These are phyloP conservation scores for Coccomyxa sp. DNA, from an alignment of 139 green algal species.

Conservation along the genomic window DNA sequence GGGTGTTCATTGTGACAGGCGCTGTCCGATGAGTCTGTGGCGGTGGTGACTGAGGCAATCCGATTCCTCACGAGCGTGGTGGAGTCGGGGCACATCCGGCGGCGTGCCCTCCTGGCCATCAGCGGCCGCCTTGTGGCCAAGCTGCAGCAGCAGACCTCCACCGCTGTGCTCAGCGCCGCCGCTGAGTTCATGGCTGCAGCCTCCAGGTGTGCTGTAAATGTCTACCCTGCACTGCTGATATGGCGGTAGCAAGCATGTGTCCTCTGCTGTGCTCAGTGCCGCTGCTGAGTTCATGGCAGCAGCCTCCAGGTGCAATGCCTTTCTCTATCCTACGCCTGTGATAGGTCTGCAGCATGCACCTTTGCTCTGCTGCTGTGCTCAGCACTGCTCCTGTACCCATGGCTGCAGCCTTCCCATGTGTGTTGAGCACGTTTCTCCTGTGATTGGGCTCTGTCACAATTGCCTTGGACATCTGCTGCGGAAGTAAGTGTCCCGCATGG, in stretches of 20 bases:
- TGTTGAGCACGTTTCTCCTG: too few species aligned
- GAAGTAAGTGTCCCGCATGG: too few species aligned
- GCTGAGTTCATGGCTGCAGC: slow-evolving; percentile 63
- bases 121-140: slow-evolving; percentile 13
- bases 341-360: too few species aligned
- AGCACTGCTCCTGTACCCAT: slow-evolving; percentile 57
- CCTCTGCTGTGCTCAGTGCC: slow-evolving; percentile 44
- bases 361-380: slow-evolving; percentile 41
- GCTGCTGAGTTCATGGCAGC: slow-evolving; percentile 64
- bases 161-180: slow-evolving; percentile 53
- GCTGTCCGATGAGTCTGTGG: slow-evolving; percentile 51
- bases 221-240: too few species aligned
- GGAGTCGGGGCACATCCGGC: slow-evolving; percentile 16
- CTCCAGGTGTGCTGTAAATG: too few species aligned
- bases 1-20: slow-evolving; percentile 39
- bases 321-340: too few species aligned
- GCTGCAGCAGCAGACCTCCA: slow-evolving; percentile 5
- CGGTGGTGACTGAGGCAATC: slow-evolving; percentile 63
- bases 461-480: too few species aligned
- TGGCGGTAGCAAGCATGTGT: too few species aligned
- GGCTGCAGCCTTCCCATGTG: slow-evolving; percentile 44
- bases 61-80: slow-evolving; percentile 54
- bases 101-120: slow-evolving; percentile 35
- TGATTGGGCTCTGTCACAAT: too few species aligned
- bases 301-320: slow-evolving; percentile 40